Conservation (phyloP, 2,329 filamentous ascomycete species). For the Ophiostoma tasmaniense region DNA sequence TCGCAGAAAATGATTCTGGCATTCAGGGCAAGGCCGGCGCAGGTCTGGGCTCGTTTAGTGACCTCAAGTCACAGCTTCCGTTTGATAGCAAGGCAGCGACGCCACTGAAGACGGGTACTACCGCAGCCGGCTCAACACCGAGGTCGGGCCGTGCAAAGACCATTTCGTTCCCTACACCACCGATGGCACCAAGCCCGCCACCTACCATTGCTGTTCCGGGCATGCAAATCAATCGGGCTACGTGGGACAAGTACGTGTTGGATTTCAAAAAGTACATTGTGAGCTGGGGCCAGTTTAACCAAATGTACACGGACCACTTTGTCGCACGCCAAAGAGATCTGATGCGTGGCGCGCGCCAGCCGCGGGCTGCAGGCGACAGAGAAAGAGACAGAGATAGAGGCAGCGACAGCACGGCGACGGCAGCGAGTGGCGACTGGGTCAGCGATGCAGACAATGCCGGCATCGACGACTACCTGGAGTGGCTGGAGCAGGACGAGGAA, state of each 20-base stretch:
- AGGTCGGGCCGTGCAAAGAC: slow-evolving; percentile 17
- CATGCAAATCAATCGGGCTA: slow-evolving; percentile 33
- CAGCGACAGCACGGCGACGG: not conserved
- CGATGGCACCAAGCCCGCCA: slow-evolving; percentile 42
- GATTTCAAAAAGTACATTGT: slow-evolving; percentile 47
- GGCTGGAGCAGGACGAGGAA: slow-evolving; percentile 55
- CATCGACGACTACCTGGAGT: slow-evolving; percentile 49
- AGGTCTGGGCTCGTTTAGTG: slow-evolving; percentile 46
- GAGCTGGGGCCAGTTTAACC: slow-evolving; percentile 44
- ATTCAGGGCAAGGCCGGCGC: slow-evolving; percentile 20
- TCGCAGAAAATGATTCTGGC: slow-evolving; percentile 33
- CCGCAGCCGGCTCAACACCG: not conserved
- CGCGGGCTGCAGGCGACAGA: slow-evolving; percentile 33
- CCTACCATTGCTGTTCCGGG: slow-evolving; percentile 35
- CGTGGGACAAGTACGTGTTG: slow-evolving; percentile 44
- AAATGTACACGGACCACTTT: slow-evolving; percentile 48
- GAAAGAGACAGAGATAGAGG: not conserved
- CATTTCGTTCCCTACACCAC: slow-evolving; percentile 41
- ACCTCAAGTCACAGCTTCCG: slow-evolving; percentile 48
- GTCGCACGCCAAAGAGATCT: slow-evolving; percentile 40
- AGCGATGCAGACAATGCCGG: slow-evolving; percentile 36
- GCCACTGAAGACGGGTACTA: not conserved
- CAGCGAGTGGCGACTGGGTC: slow-evolving; percentile 34
- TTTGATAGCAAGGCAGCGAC: slow-evolving; percentile 43
- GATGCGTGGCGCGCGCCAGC: slow-evolving; percentile 24